Base-by-base conservation (phyloP, 164 flowering plant genomes). In the Kingdonia uniflora region DNA sequence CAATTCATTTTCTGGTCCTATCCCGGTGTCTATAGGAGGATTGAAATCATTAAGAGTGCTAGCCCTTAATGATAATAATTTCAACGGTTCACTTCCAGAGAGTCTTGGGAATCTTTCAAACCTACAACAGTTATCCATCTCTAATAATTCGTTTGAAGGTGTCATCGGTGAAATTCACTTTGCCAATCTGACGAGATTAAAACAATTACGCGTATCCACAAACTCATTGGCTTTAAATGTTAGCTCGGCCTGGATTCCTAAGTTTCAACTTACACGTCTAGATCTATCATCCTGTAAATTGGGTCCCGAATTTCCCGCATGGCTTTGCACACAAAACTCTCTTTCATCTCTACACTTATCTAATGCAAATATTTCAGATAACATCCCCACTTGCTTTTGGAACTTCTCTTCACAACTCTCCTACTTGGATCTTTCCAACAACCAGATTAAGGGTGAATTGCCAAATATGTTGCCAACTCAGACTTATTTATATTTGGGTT, bases 181-280 rank as follows among this genome's bases (percentile, higher is more conserved):
- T 20, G 29, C 29, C 14, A 47, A 21, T 16, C n/a, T 47, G n/a
- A 12, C 33, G 2, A 47, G 23, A 47, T 21, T 47, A 22, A 2
- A 21, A 22, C 1, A 11, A 0, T 47, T 47, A 47, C 0, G 2
- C 14, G 14, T 22, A 22, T 0, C 11, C 29, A 10, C 10, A 2
- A 51, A 51, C 14, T 33, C 42, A 2, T 19, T 51, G 54, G 5
- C 11, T 33, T 5, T 51, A 11, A 51, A 51, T 7, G 20, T 35
- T n/a, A n/a, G 23, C n/a, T 35, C 42, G 1, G 42, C 16, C 19
- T 51, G 54, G 54, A 11, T 51, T 1, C 54, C 54, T 16, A 39
- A 39, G 0, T 51, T 51, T 35, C 42, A 33, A 51, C 54, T 51
- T 6, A 4, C 5, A 1, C 1, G 5, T 8, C 1, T 51, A 14